Percentiles rank a stretch among this genome's conserved stretches.
Evolutionary conservation across 345 rosid genomes (phyloP).

Genomic region (Ailanthus altissimus): DNA sequence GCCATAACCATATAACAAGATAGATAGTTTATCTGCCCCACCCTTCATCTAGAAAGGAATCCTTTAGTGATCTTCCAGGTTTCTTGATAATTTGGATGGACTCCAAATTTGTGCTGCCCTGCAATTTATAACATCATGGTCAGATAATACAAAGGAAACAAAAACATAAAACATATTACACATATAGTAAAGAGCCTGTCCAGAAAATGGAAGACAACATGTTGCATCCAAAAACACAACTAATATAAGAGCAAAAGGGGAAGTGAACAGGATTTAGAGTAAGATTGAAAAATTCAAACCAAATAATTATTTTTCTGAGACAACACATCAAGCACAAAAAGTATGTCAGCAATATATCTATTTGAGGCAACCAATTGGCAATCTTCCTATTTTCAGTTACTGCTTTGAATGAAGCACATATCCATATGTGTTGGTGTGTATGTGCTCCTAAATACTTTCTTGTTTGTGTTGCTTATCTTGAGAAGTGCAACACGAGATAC

Average conservation of each 20-base stretch:
- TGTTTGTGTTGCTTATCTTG: neutral
- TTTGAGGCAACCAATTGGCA: neutral
- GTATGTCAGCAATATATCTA: neutral
- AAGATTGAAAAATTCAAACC: neutral
- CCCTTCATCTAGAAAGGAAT: conserved; percentile 99
- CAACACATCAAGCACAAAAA: neutral
- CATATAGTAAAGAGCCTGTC: neutral
- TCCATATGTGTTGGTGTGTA: neutral
- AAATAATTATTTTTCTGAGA: neutral
- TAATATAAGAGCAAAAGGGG: neutral
- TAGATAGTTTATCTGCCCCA: conserved; percentile 22
- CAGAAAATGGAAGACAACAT: neutral
- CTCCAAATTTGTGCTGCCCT: conserved; percentile 99
- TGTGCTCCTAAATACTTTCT: neutral
- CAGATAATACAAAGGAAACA: neutral
- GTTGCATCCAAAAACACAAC: neutral
- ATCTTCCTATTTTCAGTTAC: neutral
- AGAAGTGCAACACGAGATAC: neutral
- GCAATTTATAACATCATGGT: conserved; percentile 25
- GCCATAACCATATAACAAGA: neutral
- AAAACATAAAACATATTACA: neutral
- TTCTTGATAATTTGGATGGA: conserved; percentile 95
- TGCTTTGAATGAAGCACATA: neutral
- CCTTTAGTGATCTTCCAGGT: conserved; percentile 92
- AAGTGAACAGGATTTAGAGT: neutral